Conservation (phyloP, 805 yeast genomes). For the Hagleromyces aurorensis region DNA sequence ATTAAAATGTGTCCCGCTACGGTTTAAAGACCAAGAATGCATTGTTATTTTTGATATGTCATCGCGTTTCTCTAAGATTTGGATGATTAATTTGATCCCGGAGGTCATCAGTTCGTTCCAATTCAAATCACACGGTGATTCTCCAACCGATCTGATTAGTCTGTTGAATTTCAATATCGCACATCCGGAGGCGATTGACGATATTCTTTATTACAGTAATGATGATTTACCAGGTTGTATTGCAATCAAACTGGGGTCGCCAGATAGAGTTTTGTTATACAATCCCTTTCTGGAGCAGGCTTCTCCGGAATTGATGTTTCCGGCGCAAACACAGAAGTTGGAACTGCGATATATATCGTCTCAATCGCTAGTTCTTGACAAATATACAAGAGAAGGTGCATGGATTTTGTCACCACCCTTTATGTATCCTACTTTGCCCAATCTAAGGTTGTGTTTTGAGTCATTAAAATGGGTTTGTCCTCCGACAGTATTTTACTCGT, state of each 20-base stretch:
- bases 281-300: conserved; percentile 24
- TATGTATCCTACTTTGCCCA: conserved; percentile 10
- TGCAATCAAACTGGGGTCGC: conserved; percentile 13
- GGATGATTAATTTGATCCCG: conserved; percentile 33
- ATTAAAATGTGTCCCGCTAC: conserved; percentile 16
- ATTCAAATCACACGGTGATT: conserved; percentile 23
- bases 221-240: conserved; percentile 10
- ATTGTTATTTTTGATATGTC: conserved; percentile 44
- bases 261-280: conserved; percentile 31
- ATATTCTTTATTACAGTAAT: conserved; percentile 8
- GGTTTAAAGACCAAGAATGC: conserved; percentile 51
- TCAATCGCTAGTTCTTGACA: conserved; percentile 33
- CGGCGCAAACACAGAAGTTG: conserved; percentile 31
- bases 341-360: conserved; percentile 39
- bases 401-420: conserved; percentile 50
- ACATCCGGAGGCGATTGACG: conserved; percentile 5
- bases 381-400: too few relatives aligned
- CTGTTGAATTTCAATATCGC: conserved; percentile 9
- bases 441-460: conserved; percentile 13
- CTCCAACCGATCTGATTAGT: conserved; percentile 19
- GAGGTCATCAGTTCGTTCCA: conserved; percentile 20
- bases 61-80: conserved; percentile 39
- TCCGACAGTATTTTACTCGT: conserved; percentile 8
- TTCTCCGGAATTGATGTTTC: conserved; percentile 34
- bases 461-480: conserved; percentile 18